Base-by-base conservation (phyloP, 768 basidiomycete species). In the Rhizopogon vesiculosus region DNA sequence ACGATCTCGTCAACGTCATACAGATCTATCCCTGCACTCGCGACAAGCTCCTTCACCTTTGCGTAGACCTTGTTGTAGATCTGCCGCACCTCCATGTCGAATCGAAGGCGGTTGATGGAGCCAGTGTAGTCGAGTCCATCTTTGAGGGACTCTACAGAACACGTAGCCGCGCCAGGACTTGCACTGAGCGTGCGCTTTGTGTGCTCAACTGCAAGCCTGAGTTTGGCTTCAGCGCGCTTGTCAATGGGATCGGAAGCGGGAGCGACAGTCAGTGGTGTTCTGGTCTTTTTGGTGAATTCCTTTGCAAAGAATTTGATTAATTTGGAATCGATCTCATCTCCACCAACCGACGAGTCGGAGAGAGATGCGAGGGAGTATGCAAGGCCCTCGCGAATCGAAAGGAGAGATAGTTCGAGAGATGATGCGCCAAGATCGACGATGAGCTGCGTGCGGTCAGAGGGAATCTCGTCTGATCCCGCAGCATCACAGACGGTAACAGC, bases 251-350 rank as follows among this genome's bases (percentile, higher is more conserved):
- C 76, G 3, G 76, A 75, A 5, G 86, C 74, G 1, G 87, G 85
- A 53, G 76, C 82, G 15, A 93, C 78, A 8, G 79, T 72, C 42
- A 97, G 76, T 0, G 86, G 74, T 22, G 81, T 81, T 70, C 91
- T 93, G 16, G 89, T 94, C 76, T 97, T 99, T 75, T 98, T 98
- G 49, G 90, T 91, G 71, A 99, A 99, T 60, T 99, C 96, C 67
- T 93, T 86, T 52, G 90, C 85, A 70, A 99, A 97, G 77, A 90
- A 91, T 57, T 88, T 87, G 74, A 97, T 84, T 42, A 98, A 79
- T 65, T 86, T 82, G 57, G 84, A 82, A 72, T 93, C 91, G 64
- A 95, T 84, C 56, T 81, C 78, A 60, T 89, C 81, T 0, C 87
- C 90, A 5, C 86, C 85, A 44, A 87, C 68, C 9, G 69, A 67